These are phyloP conservation scores for Isatis tinctoria DNA, from an alignment of 345 rosid genomes.

Conservation along the genomic window DNA sequence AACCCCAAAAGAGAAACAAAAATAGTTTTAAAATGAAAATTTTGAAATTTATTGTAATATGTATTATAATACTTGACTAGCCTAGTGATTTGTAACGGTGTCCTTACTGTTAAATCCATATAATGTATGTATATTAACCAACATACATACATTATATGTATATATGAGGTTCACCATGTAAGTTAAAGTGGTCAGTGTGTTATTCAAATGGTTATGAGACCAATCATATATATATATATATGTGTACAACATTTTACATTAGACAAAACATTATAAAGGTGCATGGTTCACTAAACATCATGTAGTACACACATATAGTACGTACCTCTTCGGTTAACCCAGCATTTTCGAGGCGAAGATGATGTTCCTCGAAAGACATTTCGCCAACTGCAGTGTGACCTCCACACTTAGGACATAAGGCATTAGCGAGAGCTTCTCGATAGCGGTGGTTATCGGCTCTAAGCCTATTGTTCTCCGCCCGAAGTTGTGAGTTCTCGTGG, in stretches of 20 bases:
- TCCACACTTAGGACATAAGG: constrained; percentile 77
- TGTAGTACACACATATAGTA: not conserved
- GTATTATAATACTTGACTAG: not conserved
- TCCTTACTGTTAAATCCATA: not conserved
- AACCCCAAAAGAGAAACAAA: not conserved
- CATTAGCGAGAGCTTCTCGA: constrained; percentile 57
- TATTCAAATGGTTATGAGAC: not conserved
- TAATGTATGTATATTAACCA: too few relatives aligned
- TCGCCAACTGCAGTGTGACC: constrained; percentile 78
- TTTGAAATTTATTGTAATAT: not conserved
- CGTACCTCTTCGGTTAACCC: constrained; percentile 71
- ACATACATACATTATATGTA: too few relatives aligned
- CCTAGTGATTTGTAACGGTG: not conserved
- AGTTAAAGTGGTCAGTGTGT: not conserved
- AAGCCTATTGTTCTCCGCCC: constrained; percentile 64
- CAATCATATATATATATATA: not conserved
- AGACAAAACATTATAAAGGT: not conserved
- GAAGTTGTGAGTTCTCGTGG: constrained; percentile 61
- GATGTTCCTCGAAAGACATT: constrained; percentile 82
- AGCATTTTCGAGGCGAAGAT: constrained; percentile 70
- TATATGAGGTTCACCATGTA: not conserved
- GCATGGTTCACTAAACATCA: not conserved
- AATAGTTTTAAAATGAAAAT: not conserved
- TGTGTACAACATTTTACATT: not conserved
- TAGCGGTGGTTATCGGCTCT: constrained; percentile 60